These are phyloP conservation scores for Sphaerulina vaccinii DNA, from an alignment of 2,329 filamentous ascomycete genomes.

Conservation along the genomic window DNA sequence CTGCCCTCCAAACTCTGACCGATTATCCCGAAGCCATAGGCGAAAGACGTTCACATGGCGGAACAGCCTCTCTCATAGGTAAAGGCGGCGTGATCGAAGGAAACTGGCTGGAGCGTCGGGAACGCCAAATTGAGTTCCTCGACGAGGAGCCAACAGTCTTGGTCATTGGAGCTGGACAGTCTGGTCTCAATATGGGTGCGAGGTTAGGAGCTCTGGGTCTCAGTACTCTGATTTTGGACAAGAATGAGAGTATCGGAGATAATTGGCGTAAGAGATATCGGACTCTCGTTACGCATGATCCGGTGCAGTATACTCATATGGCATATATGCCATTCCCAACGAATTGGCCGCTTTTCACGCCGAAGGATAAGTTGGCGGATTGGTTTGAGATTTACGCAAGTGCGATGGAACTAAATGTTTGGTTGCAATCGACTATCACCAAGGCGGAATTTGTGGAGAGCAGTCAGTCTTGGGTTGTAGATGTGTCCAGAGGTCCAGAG, in stretches of 20 bases:
- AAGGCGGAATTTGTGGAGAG: conserved; percentile 49
- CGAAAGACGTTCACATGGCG: conserved; percentile 55
- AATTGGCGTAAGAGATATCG: conserved; percentile 54
- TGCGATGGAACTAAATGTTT: conserved; percentile 64
- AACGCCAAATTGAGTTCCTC: conserved; percentile 33
- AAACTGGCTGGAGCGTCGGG: conserved; percentile 48
- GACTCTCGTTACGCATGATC: conserved; percentile 64
- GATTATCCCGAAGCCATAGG: background rate
- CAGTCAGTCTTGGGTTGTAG: conserved; percentile 56
- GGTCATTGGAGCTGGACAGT: conserved; percentile 49
- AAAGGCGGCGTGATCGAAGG: conserved; percentile 52
- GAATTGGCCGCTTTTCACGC: conserved; percentile 68
- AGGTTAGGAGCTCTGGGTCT: conserved; percentile 44
- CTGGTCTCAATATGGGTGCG: conserved; percentile 38
- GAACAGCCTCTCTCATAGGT: conserved; percentile 62
- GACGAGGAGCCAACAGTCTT: conserved; percentile 57
- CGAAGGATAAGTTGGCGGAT: conserved; percentile 62
- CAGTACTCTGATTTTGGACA: conserved; percentile 47
- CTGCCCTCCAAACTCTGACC: conserved; percentile 47
- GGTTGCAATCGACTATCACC: conserved; percentile 50
- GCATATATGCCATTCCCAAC: conserved; percentile 64
- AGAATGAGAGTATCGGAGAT: conserved; percentile 48
- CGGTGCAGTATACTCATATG: conserved; percentile 60
- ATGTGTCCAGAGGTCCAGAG: conserved; percentile 45
- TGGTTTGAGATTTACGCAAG: conserved; percentile 67